Percentiles rank a stretch among this genome's conserved stretches.
These are phyloP conservation scores for Juglanconis oblonga DNA, from an alignment of 2,329 filamentous ascomycete genomes.

Conservation along the genomic window DNA sequence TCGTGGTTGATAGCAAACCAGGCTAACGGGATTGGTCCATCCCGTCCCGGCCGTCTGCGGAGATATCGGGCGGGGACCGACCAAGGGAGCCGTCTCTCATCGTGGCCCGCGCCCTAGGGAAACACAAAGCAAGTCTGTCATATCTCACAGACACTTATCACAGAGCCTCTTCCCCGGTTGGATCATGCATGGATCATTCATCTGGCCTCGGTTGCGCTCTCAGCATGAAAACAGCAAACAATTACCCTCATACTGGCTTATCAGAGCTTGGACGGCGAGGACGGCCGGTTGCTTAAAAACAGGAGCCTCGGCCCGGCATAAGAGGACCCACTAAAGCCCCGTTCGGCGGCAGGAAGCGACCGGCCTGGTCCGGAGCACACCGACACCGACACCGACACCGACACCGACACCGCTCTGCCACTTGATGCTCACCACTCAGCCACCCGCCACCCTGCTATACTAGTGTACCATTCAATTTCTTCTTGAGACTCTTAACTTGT, in stretches of 20 bases:
- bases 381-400: not conserved
- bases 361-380: slow-evolving; percentile 2
- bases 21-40: slow-evolving; percentile 14
- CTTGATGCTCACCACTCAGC: not conserved
- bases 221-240: not conserved
- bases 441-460: not conserved
- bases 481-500: too few relatives aligned
- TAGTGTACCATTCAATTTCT: too few relatives aligned
- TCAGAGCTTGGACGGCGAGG: not conserved
- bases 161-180: not conserved
- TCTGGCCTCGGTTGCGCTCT: not conserved
- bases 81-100: too few relatives aligned
- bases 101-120: too few relatives aligned
- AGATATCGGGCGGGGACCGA: not conserved
- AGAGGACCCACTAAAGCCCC: not conserved
- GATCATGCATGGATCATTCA: not conserved
- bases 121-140: too few relatives aligned
- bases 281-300: too few relatives aligned
- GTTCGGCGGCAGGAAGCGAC: slow-evolving; percentile 7
- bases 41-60: not conserved
- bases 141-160: not conserved
- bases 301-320: not conserved
- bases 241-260: not conserved
- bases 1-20: slow-evolving; percentile 15
- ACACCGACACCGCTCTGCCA: too few relatives aligned